phyloP scores from a whole-genome alignment of 345 rosid genomes.

The Corchorus olitorius region DNA sequence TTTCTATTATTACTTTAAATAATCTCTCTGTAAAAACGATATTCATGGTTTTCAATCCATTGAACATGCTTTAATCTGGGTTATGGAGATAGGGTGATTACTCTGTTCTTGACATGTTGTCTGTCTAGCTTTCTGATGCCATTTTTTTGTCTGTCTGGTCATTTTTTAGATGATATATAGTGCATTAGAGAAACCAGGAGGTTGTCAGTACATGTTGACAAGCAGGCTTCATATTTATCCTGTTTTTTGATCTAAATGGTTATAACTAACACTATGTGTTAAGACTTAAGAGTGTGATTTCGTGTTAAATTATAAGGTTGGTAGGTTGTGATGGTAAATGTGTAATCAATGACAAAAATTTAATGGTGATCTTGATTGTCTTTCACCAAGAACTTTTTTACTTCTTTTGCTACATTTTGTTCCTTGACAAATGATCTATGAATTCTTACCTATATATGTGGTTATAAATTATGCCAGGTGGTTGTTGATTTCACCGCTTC shows the following conservation, averaged over 20 bases:
- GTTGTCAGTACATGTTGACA: not conserved
- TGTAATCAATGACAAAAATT: not conserved
- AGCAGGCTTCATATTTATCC: not conserved
- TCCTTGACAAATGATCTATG: not conserved
- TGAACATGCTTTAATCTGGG: not conserved
- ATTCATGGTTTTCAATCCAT: not conserved
- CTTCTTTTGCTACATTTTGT: not conserved
- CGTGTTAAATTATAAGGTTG: too few species aligned
- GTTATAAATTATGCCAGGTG: slow-evolving; percentile 43
- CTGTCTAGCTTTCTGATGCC: not conserved
- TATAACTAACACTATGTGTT: too few species aligned
- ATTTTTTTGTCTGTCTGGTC: too few species aligned
- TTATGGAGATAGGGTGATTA: not conserved
- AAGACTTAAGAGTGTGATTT: too few species aligned
- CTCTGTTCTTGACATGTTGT: not conserved
- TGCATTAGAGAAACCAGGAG: not conserved
- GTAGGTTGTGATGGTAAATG: not conserved
- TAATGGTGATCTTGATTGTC: not conserved
- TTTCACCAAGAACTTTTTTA: not conserved
- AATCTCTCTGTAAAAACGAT: not conserved
- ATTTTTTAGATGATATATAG: too few species aligned
- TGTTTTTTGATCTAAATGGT: not conserved
- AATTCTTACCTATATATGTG: not conserved
- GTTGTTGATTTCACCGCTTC: slow-evolving; percentile 86
- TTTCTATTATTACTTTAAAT: not conserved